Evolutionary conservation across 2,329 filamentous ascomycete genomes (phyloP).

Genomic region (Ceratocystis lukuohia): DNA sequence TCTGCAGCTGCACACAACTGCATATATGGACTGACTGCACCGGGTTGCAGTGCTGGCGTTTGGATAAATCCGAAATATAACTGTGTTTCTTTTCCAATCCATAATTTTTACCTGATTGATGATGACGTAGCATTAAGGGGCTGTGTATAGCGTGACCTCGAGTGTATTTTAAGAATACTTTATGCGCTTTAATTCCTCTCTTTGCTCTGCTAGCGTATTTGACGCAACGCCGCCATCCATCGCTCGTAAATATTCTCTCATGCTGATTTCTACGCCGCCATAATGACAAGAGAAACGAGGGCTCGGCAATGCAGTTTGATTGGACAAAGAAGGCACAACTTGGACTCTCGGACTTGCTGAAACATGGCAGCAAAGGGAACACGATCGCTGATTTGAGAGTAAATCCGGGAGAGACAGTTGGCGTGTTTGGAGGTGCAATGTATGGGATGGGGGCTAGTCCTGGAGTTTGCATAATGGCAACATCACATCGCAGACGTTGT

Average conservation of each 20-base stretch:
- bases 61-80: slow-evolving; percentile 1
- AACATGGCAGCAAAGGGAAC: neutral
- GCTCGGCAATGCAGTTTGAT: neutral
- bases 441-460: too few species aligned
- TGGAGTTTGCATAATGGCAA: neutral
- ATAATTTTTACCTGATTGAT: neutral
- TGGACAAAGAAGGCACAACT: neutral
- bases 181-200: neutral
- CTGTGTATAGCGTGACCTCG: neutral
- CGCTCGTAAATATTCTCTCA: neutral
- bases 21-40: slow-evolving; percentile 1
- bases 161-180: neutral
- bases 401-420: neutral
- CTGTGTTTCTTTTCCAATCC: neutral
- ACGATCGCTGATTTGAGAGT: neutral
- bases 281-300: neutral
- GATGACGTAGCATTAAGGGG: neutral
- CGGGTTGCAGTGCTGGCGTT: slow-evolving; percentile 8
- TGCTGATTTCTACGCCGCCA: neutral
- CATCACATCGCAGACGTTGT: too few species aligned
- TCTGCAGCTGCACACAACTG: neutral
- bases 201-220: neutral
- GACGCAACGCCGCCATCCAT: too few species aligned
- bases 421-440: too few species aligned
- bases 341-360: neutral